Evolutionary conservation across 2,329 filamentous ascomycete genomes (phyloP).

Genomic region (Daldinia sp.): DNA sequence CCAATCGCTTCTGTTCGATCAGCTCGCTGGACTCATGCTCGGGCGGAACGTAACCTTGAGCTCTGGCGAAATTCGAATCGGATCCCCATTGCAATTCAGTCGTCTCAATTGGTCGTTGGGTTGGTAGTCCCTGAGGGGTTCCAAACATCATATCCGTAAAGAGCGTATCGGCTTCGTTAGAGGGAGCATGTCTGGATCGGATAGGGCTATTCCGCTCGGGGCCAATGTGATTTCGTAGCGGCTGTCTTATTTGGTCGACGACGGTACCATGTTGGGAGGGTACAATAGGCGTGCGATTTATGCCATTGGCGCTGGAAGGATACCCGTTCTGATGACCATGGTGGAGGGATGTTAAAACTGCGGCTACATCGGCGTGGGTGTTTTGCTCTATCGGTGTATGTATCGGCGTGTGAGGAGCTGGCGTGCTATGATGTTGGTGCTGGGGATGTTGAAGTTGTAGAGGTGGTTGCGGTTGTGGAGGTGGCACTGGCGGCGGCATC

Average conservation of each 20-base stretch:
- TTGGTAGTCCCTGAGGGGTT: constrained; percentile 36
- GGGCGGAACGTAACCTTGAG: constrained; percentile 70
- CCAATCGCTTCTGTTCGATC: constrained; percentile 66
- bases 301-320: constrained; percentile 31
- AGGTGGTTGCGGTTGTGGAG: constrained; percentile 48
- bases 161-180: constrained; percentile 45
- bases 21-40: constrained; percentile 69
- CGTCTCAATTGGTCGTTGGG: constrained; percentile 53
- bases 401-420: constrained; percentile 34
- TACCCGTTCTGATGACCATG: constrained; percentile 46
- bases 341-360: constrained; percentile 50
- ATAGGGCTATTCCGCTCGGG: constrained; percentile 39
- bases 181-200: constrained; percentile 46
- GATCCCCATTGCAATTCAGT: constrained; percentile 73
- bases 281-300: constrained; percentile 36
- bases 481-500: constrained; percentile 42
- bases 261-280: constrained; percentile 38
- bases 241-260: constrained; percentile 39
- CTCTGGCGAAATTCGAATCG: constrained; percentile 70
- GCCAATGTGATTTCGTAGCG: constrained; percentile 36
- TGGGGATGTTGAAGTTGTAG: constrained; percentile 46
- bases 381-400: constrained; percentile 43
- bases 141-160: constrained; percentile 60
- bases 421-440: constrained; percentile 39
- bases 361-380: constrained; percentile 47